Evolutionary conservation across 106 monocot species (phyloP), one percentile per base, ranked within the genome.

Genomic region (Acorus gramineus): DNA sequence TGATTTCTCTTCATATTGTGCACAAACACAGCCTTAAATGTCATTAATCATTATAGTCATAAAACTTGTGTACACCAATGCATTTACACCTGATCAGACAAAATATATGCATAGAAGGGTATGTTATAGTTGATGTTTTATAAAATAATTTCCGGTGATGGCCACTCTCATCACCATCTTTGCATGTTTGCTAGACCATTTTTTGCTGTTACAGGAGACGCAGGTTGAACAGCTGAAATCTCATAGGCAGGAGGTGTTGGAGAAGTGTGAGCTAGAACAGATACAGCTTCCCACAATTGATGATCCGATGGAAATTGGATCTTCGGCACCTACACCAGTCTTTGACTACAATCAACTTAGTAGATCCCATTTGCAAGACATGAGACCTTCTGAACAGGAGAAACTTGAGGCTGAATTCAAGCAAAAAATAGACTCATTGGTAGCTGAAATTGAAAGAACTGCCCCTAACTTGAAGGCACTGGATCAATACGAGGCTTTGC

Each of bases 401-500:
- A 98, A 98, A 49, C 54, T 79, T 61, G 98, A 92, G 66, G 66
- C 59, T 59, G 92, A 98, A 46, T 98, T 98, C 66, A 91, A 84
- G 70, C 65, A 81, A 69, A 98, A 80, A 52, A 85, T 85, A 66
- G 92, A 88, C 48, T 54, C 76, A 47, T 52, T 88, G 14, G 67
- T 85, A 58, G 77, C 83, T 56, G 92, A 98, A 60, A 91, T 98
- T 69, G 91, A 98, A 66, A 71, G 70, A 8, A 92, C 92, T 43
- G 88, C 88, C 71, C 98, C 98, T 0, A 98, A 98, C 55, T 68
- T 98, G 53, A 98, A 92, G 82, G 98, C 98, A 54, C 68, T 98
- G 11, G 98, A 98, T 67, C 98, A 98, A 55, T 98, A 98, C 68
- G 98, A 98, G 63, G 83, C 72, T 69, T 70, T 98, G 28, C 88